Conservation (phyloP, 495 filamentous ascomycete species). For the Rhizodiscina lignyota region DNA sequence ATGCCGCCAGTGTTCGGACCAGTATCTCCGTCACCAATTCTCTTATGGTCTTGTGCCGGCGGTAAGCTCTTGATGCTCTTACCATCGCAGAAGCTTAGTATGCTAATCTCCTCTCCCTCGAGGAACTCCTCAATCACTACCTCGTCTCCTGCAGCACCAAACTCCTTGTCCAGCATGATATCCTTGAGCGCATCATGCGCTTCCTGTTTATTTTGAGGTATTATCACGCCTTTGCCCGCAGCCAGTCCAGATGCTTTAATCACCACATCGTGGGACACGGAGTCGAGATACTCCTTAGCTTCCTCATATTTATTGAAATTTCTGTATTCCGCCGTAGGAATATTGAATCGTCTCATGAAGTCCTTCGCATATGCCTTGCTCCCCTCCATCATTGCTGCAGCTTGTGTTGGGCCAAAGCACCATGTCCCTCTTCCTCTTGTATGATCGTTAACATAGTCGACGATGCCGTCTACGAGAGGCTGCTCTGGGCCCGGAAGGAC, state of each 20-base stretch:
- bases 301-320: conserved; percentile 74
- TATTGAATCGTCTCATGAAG: conserved; percentile 84
- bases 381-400: conserved; percentile 82
- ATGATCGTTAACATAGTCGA: conserved; percentile 49
- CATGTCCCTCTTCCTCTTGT: conserved; percentile 47
- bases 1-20: conserved; percentile 96
- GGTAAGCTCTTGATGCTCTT: conserved; percentile 72
- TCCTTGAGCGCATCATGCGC: conserved; percentile 65
- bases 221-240: conserved; percentile 83
- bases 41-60: conserved; percentile 92
- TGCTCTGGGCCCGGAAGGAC: conserved; percentile 86
- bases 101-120: conserved; percentile 80
- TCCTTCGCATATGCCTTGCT: conserved; percentile 96
- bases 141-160: conserved; percentile 74
- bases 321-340: conserved; percentile 78
- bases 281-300: conserved; percentile 61
- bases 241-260: conserved; percentile 82
- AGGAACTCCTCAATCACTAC: conserved; percentile 95
- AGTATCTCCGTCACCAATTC: conserved; percentile 75
- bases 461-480: conserved; percentile 83
- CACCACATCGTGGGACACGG: conserved; percentile 57
- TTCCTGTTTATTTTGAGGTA: conserved; percentile 65
- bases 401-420: conserved; percentile 75
- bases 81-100: conserved; percentile 83
- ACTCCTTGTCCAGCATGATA: conserved; percentile 81